phyloP scores from a whole-genome alignment of 202 grass and related monocot genomes.

The Zizania palustris region DNA sequence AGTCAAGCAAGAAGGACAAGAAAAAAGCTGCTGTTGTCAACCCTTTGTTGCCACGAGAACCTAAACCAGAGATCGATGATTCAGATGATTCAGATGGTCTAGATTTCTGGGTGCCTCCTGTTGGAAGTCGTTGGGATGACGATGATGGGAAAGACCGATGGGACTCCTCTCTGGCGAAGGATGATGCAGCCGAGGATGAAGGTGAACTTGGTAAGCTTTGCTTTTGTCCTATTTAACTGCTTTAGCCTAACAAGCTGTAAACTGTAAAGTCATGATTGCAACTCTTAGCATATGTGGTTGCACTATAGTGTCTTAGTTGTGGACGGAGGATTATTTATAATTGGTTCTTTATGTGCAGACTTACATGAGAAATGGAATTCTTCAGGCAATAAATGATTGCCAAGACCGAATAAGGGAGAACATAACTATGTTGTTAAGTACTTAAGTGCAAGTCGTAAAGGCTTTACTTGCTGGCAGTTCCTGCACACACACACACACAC shows the following conservation, averaged over 20 bases:
- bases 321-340: background rate
- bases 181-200: conserved; percentile 38
- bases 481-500: background rate
- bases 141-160: conserved; percentile 79
- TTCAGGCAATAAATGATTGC: background rate
- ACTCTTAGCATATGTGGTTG: background rate
- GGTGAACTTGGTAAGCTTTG: conserved; percentile 24
- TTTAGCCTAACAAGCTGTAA: conserved; percentile 15
- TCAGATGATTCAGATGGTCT: conserved; percentile 55
- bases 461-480: background rate
- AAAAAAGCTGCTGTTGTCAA: conserved; percentile 52
- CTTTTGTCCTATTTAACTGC: conserved; percentile 19
- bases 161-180: conserved; percentile 46
- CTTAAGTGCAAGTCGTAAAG: background rate
- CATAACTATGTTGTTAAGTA: background rate
- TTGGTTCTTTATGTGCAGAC: background rate
- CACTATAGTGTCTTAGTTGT: background rate
- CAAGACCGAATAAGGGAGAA: no score
- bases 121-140: conserved; percentile 80
- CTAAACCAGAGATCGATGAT: conserved; percentile 48
- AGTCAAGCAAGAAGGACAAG: conserved; percentile 53
- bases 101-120: conserved; percentile 79
- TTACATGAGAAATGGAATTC: background rate
- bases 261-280: background rate
- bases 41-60: conserved; percentile 43